Evolutionary conservation across 164 flowering plant genomes (phyloP).

Genomic region (Tinospora cordifolia): DNA sequence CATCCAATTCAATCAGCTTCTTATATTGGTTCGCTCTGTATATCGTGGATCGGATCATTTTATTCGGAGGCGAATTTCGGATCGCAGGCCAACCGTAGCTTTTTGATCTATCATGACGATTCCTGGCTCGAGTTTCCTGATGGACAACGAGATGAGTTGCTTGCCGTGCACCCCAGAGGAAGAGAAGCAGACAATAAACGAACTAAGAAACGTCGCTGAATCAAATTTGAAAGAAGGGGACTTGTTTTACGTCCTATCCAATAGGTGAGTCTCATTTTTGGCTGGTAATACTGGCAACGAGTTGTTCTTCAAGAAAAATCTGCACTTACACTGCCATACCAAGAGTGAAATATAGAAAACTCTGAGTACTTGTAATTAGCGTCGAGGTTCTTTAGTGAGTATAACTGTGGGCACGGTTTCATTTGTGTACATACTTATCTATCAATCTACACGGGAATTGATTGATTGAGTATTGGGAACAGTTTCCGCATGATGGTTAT

Average conservation of each 20-base stretch:
- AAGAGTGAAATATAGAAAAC: too few species aligned
- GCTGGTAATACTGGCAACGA: background rate
- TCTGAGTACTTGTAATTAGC: too few species aligned
- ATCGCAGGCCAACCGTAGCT: background rate
- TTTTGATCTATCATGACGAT: constrained; percentile 45
- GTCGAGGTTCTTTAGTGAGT: too few species aligned
- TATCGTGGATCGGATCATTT: too few species aligned
- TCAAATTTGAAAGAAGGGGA: constrained; percentile 60
- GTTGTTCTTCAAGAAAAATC: too few species aligned
- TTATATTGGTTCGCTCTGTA: too few species aligned
- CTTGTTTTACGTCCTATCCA: constrained; percentile 57
- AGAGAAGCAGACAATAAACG: constrained; percentile 45
- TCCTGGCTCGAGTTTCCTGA: constrained; percentile 45
- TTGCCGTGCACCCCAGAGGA: constrained; percentile 72
- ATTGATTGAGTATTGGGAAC: background rate
- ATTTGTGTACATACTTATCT: background rate
- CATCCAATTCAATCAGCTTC: too few species aligned
- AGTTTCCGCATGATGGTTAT: too few species aligned
- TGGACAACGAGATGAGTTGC: constrained; percentile 51
- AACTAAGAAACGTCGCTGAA: constrained; percentile 42
- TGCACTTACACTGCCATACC: too few species aligned
- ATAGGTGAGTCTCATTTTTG: constrained; percentile 16
- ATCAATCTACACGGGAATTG: background rate
- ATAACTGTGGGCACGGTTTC: too few species aligned
- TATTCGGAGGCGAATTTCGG: background rate